Percentiles rank a stretch among this genome's conserved stretches.
These are phyloP conservation scores for Populus euphratica DNA, from an alignment of 345 rosid species.

Conservation along the genomic window DNA sequence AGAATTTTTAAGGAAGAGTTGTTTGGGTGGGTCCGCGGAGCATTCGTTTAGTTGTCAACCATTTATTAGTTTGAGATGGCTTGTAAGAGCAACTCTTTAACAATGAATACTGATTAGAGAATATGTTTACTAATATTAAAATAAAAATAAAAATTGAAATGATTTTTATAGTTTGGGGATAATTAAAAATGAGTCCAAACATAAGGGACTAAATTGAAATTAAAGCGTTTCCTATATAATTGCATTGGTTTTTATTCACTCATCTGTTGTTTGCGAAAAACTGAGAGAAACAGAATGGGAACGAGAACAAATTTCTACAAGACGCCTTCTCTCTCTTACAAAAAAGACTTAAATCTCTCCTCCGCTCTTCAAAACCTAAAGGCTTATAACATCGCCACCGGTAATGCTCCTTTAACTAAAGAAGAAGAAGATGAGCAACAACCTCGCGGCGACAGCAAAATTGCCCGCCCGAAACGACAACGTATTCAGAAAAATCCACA, in stretches of 20 bases:
- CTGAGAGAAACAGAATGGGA: conserved; percentile 26
- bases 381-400: conserved; percentile 62
- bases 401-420: conserved; percentile 41
- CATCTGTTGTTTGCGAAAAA: background rate
- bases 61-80: too few relatives aligned
- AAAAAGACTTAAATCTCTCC: conserved; percentile 50
- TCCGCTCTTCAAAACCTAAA: conserved; percentile 62
- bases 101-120: too few relatives aligned
- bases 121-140: too few relatives aligned
- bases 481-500: conserved; percentile 18
- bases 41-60: too few relatives aligned
- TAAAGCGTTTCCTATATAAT: too few relatives aligned
- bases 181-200: too few relatives aligned
- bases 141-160: too few relatives aligned
- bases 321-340: conserved; percentile 56
- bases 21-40: too few relatives aligned
- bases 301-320: conserved; percentile 67
- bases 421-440: conserved; percentile 17
- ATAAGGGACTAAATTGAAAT: too few relatives aligned
- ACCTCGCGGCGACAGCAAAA: background rate
- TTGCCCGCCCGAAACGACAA: conserved; percentile 29
- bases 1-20: too few relatives aligned
- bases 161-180: background rate
- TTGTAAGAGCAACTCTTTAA: too few relatives aligned
- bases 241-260: too few relatives aligned